Base-by-base conservation (phyloP, 768 basidiomycete species). In the Boletus coccyginus region DNA sequence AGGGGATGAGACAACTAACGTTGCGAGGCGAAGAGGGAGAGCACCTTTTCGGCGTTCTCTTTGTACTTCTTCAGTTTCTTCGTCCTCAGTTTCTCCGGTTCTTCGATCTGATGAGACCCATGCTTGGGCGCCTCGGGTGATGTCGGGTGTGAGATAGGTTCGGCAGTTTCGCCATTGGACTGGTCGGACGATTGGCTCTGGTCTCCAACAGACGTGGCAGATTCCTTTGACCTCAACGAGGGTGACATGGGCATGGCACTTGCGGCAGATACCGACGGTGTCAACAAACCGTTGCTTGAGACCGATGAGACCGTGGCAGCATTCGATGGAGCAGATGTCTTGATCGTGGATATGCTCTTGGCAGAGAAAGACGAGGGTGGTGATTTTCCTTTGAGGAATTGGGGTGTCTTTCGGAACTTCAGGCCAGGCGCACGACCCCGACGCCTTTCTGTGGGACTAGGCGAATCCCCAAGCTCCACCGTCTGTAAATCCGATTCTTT, bases 21-120 rank as follows among this genome's bases (percentile, higher is more conserved):
- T 57, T 88, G 86, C 29, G 87, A 83, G 42, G 87, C 86, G 71
- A 93, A 92, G 60, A 93, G 75, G 33, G 90, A 90, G 55, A 93
- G 78, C 53, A 93, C 81, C 61, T 92, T 92, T 77, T 92, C 90
- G 3, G 91, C 90, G 58, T 86, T 88, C 67, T 91, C 86, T 75
- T 92, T 92, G 76, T 90, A 90, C 75, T 86, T 91, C 79, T 87
- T 89, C 71, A 90, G 70, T 72, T 88, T 92, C 77, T 83, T 90
- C 66, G 71, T 84, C 81, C 81, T 86, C 58, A 76, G 75, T 67
- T 83, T 86, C 64, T 85, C 81, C n/a, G 78, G 75, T 55, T 81
- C 75, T 49, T 79, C 78, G 6, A 55, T 56, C 10, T 66, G 66
- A 29, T 74, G 66, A 17, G 73, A 62, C 6, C 53, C 29, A 24